Evolutionary conservation across 2,329 filamentous ascomycete genomes (phyloP).

Genomic region (Escovopsis weberi): DNA sequence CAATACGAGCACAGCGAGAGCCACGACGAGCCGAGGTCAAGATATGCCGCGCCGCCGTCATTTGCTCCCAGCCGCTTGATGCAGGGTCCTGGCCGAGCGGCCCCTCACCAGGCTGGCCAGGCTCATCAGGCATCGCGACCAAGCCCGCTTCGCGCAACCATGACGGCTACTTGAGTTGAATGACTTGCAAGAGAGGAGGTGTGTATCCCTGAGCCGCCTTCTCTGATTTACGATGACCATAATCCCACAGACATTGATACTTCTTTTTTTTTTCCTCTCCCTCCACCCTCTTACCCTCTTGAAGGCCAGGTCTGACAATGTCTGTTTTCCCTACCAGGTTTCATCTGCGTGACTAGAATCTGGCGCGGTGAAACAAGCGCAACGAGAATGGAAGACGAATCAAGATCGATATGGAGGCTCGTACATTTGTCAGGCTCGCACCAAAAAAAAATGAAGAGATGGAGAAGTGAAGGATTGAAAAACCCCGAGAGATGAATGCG

Average conservation of each 20-base stretch:
- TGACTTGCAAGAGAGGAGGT: slow-evolving; percentile 18
- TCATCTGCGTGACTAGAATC: slow-evolving; percentile 5
- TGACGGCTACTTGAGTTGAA: slow-evolving; percentile 44
- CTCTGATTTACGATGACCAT: too few species aligned
- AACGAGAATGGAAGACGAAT: slow-evolving; percentile 3
- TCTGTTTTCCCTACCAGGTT: background rate
- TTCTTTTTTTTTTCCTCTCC: background rate
- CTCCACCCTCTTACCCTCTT: too few species aligned
- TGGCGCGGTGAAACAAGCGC: slow-evolving; percentile 3
- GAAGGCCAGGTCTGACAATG: background rate
- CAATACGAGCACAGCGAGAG: slow-evolving; percentile 27
- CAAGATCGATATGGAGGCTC: slow-evolving; percentile 1
- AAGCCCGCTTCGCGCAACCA: slow-evolving; percentile 55
- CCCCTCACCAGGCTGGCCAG: slow-evolving; percentile 29
- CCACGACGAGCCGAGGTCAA: slow-evolving; percentile 25
- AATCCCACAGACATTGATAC: background rate
- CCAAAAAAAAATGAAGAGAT: slow-evolving; percentile 2
- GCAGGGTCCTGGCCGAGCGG: slow-evolving; percentile 31
- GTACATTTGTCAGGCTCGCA: slow-evolving; percentile 1
- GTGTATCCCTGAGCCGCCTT: slow-evolving; percentile 3
- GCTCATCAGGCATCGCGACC: slow-evolving; percentile 41
- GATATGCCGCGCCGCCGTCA: slow-evolving; percentile 30
- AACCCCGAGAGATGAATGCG: background rate
- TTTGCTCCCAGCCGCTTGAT: slow-evolving; percentile 31
- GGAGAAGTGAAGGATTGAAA: slow-evolving; percentile 3